phyloP scores from a whole-genome alignment of 495 filamentous ascomycete genomes.

The Clavariopsis aquatica region DNA sequence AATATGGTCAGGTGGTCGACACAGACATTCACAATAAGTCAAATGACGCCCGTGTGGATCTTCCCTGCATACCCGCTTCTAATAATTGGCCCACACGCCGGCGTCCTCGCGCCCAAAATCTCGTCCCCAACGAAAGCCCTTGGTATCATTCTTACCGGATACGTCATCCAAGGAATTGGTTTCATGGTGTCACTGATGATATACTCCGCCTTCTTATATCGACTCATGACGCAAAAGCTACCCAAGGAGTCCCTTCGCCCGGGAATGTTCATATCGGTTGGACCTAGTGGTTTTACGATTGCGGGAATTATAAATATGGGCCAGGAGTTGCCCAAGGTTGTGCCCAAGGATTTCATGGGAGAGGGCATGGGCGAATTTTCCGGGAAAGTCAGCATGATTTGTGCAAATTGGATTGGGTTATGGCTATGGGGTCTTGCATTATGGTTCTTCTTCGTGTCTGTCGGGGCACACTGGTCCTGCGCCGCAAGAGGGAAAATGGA shows the following conservation, averaged over 20 bases:
- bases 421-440: conserved; percentile 85
- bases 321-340: conserved; percentile 47
- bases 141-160: conserved; percentile 68
- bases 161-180: conserved; percentile 77
- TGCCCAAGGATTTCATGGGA: conserved; percentile 62
- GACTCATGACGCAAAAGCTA: conserved; percentile 89
- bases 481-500: conserved; percentile 60
- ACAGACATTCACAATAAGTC: conserved; percentile 74
- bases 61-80: conserved; percentile 88
- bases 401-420: conserved; percentile 62
- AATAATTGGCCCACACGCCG: conserved; percentile 74
- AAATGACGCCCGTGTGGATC: conserved; percentile 92
- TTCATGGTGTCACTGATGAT: conserved; percentile 86
- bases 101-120: conserved; percentile 59
- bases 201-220: conserved; percentile 81
- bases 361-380: conserved; percentile 52
- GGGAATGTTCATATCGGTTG: conserved; percentile 83
- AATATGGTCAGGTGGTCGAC: conserved; percentile 62
- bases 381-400: conserved; percentile 57
- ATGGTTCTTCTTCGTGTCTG: conserved; percentile 83
- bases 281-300: conserved; percentile 77
- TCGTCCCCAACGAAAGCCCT: conserved; percentile 50
- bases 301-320: conserved; percentile 66
- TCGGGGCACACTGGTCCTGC: conserved; percentile 74
- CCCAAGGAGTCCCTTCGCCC: conserved; percentile 74